A percentile compares a stretch with the other conserved stretches of the same genome.
Evolutionary conservation across 2,329 filamentous ascomycete species (phyloP).

Genomic region (Fusarium anthophilum): DNA sequence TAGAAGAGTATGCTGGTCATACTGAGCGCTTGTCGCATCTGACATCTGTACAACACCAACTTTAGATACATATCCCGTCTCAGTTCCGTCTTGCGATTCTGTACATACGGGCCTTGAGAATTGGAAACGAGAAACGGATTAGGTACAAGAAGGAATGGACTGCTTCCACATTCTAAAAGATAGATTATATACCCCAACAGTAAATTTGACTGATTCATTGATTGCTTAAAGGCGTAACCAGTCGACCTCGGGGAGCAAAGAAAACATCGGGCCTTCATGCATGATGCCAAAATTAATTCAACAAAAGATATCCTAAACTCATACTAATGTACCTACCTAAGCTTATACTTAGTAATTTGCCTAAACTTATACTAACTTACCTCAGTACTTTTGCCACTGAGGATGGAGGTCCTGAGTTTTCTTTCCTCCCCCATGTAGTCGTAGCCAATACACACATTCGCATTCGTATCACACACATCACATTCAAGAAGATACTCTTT

Average conservation of each 20-base stretch:
- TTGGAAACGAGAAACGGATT: not conserved
- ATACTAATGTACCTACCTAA: no score
- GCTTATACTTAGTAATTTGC: no score
- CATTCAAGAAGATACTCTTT: not conserved
- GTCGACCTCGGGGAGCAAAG: not conserved
- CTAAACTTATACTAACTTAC: not conserved
- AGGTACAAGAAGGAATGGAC: not conserved
- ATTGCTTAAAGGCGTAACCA: not conserved
- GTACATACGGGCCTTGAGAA: not conserved
- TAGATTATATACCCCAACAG: conserved; percentile 31
- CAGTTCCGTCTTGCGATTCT: not conserved
- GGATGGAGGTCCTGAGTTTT: no score
- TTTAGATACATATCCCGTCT: no score
- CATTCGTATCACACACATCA: not conserved
- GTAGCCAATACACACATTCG: not conserved
- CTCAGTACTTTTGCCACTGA: not conserved
- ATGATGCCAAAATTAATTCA: no score
- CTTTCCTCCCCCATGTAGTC: no score
- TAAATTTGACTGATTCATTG: not conserved
- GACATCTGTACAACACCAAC: not conserved
- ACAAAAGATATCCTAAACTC: not conserved
- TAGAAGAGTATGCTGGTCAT: conserved; percentile 10
- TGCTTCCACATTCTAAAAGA: not conserved
- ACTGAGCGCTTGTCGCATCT: not conserved
- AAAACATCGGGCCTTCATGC: not conserved